These are phyloP conservation scores for Eutypa lata DNA, from an alignment of 2,329 filamentous ascomycete genomes.

Conservation along the genomic window DNA sequence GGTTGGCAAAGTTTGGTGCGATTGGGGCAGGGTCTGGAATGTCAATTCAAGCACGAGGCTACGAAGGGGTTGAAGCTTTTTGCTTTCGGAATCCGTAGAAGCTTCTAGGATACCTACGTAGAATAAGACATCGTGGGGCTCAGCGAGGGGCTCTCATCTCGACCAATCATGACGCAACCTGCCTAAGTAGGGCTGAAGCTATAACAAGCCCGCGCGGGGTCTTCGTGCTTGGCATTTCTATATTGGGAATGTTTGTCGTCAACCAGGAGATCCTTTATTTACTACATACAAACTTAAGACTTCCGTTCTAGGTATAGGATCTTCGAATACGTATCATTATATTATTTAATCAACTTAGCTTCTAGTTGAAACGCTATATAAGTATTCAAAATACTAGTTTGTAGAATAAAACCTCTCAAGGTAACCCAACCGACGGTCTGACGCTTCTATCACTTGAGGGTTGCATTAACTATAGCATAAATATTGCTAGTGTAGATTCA, in stretches of 20 bases:
- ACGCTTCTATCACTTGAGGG: too few species aligned
- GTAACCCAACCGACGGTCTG: too few species aligned
- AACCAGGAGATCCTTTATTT: background rate
- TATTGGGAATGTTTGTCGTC: background rate
- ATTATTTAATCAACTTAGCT: too few species aligned
- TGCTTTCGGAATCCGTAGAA: background rate
- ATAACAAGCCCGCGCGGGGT: background rate
- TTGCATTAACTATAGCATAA: too few species aligned
- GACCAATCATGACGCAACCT: background rate
- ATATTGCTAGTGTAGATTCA: too few species aligned
- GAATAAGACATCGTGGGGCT: background rate
- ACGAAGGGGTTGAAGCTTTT: background rate
- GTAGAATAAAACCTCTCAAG: too few species aligned
- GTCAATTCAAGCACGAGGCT: background rate
- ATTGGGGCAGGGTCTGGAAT: background rate
- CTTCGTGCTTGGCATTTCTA: background rate
- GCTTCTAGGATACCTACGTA: background rate
- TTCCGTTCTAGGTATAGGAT: too few species aligned
- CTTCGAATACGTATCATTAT: too few species aligned
- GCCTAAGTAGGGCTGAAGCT: background rate
- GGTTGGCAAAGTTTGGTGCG: background rate
- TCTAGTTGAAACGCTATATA: too few species aligned
- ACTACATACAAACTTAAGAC: background rate
- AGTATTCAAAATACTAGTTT: too few species aligned
- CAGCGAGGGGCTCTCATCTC: background rate